These are phyloP conservation scores for Herpetospermum pedunculosum DNA, from an alignment of 306 rosid species.

Conservation along the genomic window DNA sequence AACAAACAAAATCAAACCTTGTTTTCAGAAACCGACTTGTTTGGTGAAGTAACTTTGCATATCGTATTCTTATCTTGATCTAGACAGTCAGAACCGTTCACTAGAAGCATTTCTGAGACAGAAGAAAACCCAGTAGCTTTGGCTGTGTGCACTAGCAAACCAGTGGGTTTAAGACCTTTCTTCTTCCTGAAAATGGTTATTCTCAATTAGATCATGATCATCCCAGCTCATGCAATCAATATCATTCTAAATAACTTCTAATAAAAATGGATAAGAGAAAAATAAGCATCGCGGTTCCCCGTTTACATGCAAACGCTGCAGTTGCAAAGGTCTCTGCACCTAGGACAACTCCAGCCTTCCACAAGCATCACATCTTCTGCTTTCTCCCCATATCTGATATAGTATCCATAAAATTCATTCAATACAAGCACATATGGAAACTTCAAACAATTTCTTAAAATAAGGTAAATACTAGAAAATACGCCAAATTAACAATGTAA, in stretches of 20 bases:
- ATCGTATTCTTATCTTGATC: conserved; percentile 9
- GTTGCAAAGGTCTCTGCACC: conserved; percentile 59
- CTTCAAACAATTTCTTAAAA: background rate
- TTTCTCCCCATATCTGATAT: conserved; percentile 58
- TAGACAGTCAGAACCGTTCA: conserved; percentile 14
- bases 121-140: conserved; percentile 47
- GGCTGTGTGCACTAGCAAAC: conserved; percentile 30
- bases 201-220: conserved; percentile 8
- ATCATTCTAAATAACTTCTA: background rate
- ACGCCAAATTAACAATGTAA: conserved; percentile 1
- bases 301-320: conserved; percentile 71
- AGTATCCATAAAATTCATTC: background rate
- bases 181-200: conserved; percentile 37
- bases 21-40: conserved; percentile 3
- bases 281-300: background rate
- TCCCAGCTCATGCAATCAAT: background rate
- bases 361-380: conserved; percentile 30
- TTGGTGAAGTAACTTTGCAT: conserved; percentile 2
- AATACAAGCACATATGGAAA: background rate
- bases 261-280: background rate
- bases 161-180: conserved; percentile 60
- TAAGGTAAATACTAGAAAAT: background rate
- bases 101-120: conserved; percentile 44
- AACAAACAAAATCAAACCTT: conserved; percentile 17
- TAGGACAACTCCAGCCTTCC: conserved; percentile 65